These are phyloP conservation scores for Chytridiales sp. DNA, from an alignment of 371 early-diverging fungal genomes.

Conservation along the genomic window DNA sequence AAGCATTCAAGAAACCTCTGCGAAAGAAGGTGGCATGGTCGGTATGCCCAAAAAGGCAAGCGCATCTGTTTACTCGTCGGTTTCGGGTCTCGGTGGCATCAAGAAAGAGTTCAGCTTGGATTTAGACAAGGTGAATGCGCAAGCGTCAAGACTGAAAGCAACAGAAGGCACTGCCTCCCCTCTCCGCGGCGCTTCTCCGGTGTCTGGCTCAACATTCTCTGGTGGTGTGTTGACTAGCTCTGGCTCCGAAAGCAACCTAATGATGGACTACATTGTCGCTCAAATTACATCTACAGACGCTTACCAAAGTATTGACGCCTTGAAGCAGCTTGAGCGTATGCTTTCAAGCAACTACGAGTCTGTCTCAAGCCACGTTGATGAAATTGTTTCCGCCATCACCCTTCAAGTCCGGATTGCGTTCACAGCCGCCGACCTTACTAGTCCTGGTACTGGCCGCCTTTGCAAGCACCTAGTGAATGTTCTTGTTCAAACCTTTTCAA, in stretches of 20 bases:
- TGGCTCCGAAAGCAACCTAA: background rate
- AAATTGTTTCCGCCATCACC: constrained; percentile 72
- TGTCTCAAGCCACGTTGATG: constrained; percentile 64
- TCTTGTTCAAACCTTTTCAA: constrained; percentile 73
- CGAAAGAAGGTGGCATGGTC: constrained; percentile 8
- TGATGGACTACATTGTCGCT: constrained; percentile 68
- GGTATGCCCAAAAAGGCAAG: constrained; percentile 15
- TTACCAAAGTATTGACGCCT: constrained; percentile 69
- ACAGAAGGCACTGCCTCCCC: background rate
- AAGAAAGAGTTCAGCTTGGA: constrained; percentile 27
- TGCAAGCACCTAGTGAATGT: constrained; percentile 79
- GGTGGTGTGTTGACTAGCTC: too few relatives aligned
- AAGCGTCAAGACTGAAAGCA: background rate
- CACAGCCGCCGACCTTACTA: constrained; percentile 55
- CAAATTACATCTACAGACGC: constrained; percentile 76
- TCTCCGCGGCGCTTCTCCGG: background rate
- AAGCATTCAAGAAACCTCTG: background rate
- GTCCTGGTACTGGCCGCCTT: constrained; percentile 42
- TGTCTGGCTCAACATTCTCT: too few relatives aligned
- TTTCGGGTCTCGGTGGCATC: constrained; percentile 6
- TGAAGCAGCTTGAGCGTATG: constrained; percentile 75
- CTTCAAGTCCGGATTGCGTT: constrained; percentile 78
- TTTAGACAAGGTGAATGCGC: constrained; percentile 7
- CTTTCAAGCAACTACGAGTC: constrained; percentile 55
- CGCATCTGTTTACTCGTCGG: background rate